phyloP scores from a whole-genome alignment of 352 stramenopile genomes.

The Phytophthora europaea region DNA sequence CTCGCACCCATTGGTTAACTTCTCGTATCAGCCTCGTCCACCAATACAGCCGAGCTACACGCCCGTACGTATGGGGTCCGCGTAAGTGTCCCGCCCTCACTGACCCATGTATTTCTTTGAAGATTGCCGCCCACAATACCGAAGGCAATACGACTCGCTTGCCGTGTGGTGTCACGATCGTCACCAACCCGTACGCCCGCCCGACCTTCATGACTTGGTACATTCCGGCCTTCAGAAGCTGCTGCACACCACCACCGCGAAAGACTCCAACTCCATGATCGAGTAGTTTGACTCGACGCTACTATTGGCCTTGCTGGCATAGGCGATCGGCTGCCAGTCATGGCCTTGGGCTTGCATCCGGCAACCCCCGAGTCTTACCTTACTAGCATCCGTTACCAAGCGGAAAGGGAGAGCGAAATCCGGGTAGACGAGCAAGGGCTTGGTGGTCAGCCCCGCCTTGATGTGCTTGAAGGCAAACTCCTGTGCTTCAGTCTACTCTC shows the following conservation, averaged over 20 bases:
- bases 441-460: constrained; percentile 9
- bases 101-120: not conserved
- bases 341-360: constrained; percentile 30
- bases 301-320: constrained; percentile 25
- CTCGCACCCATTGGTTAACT: not conserved
- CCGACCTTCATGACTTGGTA: not conserved
- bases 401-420: constrained; percentile 39
- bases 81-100: not conserved
- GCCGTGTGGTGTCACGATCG: not conserved
- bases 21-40: not conserved
- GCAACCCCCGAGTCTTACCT: constrained; percentile 10
- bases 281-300: constrained; percentile 17
- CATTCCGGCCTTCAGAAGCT: not conserved
- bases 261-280: constrained; percentile 34
- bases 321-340: constrained; percentile 21
- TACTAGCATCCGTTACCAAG: constrained; percentile 33
- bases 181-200: not conserved
- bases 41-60: not conserved
- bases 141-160: not conserved
- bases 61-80: not conserved
- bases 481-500: constrained; percentile 22
- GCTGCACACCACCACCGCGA: constrained; percentile 22
- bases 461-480: constrained; percentile 6
- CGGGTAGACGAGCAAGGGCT: constrained; percentile 26
- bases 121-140: not conserved